phyloP scores from a whole-genome alignment of 805 yeast species.

The Pichia heedii region DNA sequence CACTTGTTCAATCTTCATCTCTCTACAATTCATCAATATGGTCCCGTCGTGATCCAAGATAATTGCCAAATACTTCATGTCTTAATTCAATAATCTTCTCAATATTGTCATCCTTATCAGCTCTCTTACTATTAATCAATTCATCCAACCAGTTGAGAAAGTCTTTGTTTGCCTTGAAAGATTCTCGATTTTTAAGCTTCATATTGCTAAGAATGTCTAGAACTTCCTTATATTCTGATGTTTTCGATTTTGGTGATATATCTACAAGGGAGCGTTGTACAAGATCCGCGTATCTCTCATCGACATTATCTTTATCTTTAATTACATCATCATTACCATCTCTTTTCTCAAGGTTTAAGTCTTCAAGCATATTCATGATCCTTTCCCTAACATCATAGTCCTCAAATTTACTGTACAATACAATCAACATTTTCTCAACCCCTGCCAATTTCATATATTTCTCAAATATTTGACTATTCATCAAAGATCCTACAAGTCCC shows the following conservation, averaged over 20 bases:
- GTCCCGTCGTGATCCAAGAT: conserved; percentile 57
- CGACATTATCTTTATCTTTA: conserved; percentile 15
- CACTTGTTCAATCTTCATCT: too few species aligned
- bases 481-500: conserved; percentile 42
- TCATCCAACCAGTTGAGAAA: conserved; percentile 54
- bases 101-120: conserved; percentile 14
- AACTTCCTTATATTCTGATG: conserved; percentile 33
- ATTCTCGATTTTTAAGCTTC: conserved; percentile 21
- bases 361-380: conserved; percentile 38
- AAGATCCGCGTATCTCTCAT: conserved; percentile 28
- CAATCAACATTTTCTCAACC: conserved; percentile 20
- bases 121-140: conserved; percentile 19
- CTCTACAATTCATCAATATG: conserved; percentile 17
- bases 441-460: conserved; percentile 11
- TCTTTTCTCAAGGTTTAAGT: conserved; percentile 20
- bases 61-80: conserved; percentile 72
- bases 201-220: conserved; percentile 32
- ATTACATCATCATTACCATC: neutral
- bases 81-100: conserved; percentile 30
- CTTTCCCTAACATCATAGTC: conserved; percentile 29
- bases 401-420: conserved; percentile 13
- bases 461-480: conserved; percentile 30
- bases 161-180: conserved; percentile 28
- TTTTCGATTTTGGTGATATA: conserved; percentile 20
- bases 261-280: conserved; percentile 29